Base-by-base conservation (phyloP, 768 basidiomycete genomes). In the Boletus subcaerulescens region DNA sequence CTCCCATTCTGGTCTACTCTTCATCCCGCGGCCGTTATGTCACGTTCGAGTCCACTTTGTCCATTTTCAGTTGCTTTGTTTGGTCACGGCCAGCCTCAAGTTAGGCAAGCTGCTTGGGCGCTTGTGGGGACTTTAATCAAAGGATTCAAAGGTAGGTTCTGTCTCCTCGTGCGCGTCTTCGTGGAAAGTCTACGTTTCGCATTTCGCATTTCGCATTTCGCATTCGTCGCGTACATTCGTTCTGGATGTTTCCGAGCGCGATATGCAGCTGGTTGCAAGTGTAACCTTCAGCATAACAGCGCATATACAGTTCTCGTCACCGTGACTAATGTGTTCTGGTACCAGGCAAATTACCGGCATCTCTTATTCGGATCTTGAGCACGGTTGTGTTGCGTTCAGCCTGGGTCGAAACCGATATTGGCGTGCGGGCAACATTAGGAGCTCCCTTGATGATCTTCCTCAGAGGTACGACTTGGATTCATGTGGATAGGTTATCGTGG, bases 101-200 rank as follows among this genome's bases (percentile, higher is more conserved):
- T 93, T 31, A 80, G 93, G 17, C 80, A 84, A 65, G 78, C 85
- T 12, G 82, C 84, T 0, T 96, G 93, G 87, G 62, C 59, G 85
- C 9, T 64, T 88, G 12, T 77, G 76, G 52, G 66, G 70, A 10
- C 61, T 85, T 18, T 67, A 41, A 29, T 63, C 82, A n/a, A 68
- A 67, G 41, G 68, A 50, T 24, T 76, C 71, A 78, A 81, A 72
- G 81, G 84, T 80, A 57, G 33, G 62, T 53, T 8, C 31, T 15
- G 9, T 50, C 35, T 48, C 44, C 40, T 44, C 31, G 2, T 43
- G 4, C 15, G 20, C 35, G 2, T 42, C n/a, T 48, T 33, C 20
- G 38, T 36, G n/a, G 32, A 41, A 36, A 26, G 7, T 18, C 26
- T 38, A 13, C 33, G 33, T 20, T 38, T 42, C 15, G 6, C 18